Evolutionary conservation across 495 filamentous ascomycete genomes (phyloP).

Genomic region (Talaromyces wortmannii): DNA sequence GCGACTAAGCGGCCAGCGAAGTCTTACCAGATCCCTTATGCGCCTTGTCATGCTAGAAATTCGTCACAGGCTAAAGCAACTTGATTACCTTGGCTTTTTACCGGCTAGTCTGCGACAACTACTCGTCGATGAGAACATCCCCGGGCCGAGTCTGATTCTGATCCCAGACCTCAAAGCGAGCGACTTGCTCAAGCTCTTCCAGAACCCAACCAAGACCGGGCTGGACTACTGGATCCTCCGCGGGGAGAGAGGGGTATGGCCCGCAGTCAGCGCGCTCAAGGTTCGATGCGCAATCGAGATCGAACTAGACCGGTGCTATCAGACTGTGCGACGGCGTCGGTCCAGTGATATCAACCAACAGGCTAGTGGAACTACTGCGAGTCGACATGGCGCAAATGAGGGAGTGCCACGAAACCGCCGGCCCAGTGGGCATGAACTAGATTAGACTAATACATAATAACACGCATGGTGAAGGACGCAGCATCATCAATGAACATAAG

Average conservation of each 20-base stretch:
- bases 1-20: conserved; percentile 50
- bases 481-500: too few species aligned
- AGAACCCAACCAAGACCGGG: conserved; percentile 68
- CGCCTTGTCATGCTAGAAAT: conserved; percentile 68
- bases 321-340: conserved; percentile 59
- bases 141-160: conserved; percentile 71
- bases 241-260: conserved; percentile 88
- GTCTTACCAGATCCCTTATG: conserved; percentile 55
- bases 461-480: too few species aligned
- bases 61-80: conserved; percentile 73
- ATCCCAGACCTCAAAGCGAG: conserved; percentile 68
- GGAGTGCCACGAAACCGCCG: conserved; percentile 18
- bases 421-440: conserved; percentile 2
- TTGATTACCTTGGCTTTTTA: conserved; percentile 69
- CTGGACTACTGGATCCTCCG: conserved; percentile 80
- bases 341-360: conserved; percentile 23
- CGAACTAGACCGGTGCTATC: conserved; percentile 78
- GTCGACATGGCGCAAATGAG: conserved; percentile 21
- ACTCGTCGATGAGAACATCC: conserved; percentile 81
- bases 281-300: conserved; percentile 83
- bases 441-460: background rate
- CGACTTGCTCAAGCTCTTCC: conserved; percentile 71
- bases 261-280: conserved; percentile 75
- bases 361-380: conserved; percentile 5
- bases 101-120: conserved; percentile 65